phyloP scores from a whole-genome alignment of 2,329 filamentous ascomycete species.

The Colletotrichum lentis region DNA sequence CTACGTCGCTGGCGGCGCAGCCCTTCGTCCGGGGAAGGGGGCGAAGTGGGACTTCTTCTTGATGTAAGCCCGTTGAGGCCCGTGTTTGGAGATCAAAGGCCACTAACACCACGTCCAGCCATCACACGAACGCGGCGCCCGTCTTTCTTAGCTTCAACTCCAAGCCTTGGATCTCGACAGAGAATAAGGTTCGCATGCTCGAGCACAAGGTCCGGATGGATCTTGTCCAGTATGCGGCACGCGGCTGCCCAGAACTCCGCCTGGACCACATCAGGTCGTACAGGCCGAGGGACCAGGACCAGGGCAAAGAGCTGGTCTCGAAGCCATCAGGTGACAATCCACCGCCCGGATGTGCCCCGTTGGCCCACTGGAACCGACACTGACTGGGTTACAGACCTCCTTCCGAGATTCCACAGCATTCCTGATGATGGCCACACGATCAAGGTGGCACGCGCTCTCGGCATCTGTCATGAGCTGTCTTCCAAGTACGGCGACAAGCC shows the following conservation, averaged over 20 bases:
- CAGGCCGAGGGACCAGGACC: conserved; percentile 54
- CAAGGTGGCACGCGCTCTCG: conserved; percentile 77
- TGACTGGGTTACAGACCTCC: conserved; percentile 47
- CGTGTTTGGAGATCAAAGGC: background rate
- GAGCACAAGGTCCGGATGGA: conserved; percentile 85
- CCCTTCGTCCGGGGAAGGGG: conserved; percentile 69
- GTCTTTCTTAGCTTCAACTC: conserved; percentile 76
- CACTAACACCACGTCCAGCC: conserved; percentile 58
- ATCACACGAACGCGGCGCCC: conserved; percentile 75
- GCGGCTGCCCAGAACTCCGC: conserved; percentile 68
- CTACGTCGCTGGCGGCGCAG: conserved; percentile 60
- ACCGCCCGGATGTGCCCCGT: background rate
- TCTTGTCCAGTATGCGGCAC: conserved; percentile 76
- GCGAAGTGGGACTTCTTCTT: conserved; percentile 84
- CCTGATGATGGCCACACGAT: conserved; percentile 82
- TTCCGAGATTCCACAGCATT: conserved; percentile 56
- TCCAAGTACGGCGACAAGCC: conserved; percentile 54
- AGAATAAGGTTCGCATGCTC: conserved; percentile 73
- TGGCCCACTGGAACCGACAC: background rate
- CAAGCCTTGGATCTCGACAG: conserved; percentile 66
- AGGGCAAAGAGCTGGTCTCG: conserved; percentile 52
- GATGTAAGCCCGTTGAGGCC: conserved; percentile 52
- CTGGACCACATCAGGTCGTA: conserved; percentile 69
- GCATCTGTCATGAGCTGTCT: conserved; percentile 66
- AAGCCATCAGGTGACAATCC: conserved; percentile 52